Percentiles rank a stretch among this genome's conserved stretches.
phyloP scores from a whole-genome alignment of 148 eudicot genomes.

The Persicaria maculosa region DNA sequence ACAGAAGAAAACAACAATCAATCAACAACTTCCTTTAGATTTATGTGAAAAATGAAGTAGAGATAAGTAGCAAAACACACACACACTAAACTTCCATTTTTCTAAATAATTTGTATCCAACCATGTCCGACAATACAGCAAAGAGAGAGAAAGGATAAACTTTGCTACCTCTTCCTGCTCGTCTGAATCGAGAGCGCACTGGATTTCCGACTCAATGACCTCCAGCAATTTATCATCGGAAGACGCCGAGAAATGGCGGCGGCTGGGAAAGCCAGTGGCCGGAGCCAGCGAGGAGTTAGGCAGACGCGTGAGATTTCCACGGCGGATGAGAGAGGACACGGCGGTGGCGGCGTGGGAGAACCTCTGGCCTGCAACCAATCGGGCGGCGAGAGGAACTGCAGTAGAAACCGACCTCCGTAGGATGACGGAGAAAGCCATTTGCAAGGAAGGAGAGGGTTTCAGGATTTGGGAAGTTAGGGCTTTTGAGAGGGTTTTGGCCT shows the following conservation, averaged over 20 bases:
- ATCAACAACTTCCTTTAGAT: no score
- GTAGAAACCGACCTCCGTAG: constrained; percentile 43
- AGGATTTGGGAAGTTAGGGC: constrained; percentile 19
- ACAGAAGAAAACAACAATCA: no score
- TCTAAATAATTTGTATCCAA: neutral
- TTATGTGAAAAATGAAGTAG: no score
- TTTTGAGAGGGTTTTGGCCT: constrained; percentile 17
- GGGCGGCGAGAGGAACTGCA: constrained; percentile 34
- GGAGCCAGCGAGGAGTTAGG: constrained; percentile 18
- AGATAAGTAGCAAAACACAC: no score
- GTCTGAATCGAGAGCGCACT: constrained; percentile 41
- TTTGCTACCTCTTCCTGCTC: constrained; percentile 28
- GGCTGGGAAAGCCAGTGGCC: constrained; percentile 15
- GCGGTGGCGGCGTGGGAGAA: constrained; percentile 23
- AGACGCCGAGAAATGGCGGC: constrained; percentile 18
- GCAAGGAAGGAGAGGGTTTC: constrained; percentile 2
- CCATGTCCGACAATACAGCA: neutral
- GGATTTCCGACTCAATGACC: constrained; percentile 47
- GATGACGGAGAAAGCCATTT: constrained; percentile 47
- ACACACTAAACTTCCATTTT: neutral
- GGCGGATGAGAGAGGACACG: constrained; percentile 28
- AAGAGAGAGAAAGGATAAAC: neutral
- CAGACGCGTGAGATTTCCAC: constrained; percentile 16
- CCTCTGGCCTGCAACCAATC: constrained; percentile 33
- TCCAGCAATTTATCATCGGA: constrained; percentile 40